Evolutionary conservation across 2,329 filamentous ascomycete species (phyloP).

Genomic region (Exophiala sideris): DNA sequence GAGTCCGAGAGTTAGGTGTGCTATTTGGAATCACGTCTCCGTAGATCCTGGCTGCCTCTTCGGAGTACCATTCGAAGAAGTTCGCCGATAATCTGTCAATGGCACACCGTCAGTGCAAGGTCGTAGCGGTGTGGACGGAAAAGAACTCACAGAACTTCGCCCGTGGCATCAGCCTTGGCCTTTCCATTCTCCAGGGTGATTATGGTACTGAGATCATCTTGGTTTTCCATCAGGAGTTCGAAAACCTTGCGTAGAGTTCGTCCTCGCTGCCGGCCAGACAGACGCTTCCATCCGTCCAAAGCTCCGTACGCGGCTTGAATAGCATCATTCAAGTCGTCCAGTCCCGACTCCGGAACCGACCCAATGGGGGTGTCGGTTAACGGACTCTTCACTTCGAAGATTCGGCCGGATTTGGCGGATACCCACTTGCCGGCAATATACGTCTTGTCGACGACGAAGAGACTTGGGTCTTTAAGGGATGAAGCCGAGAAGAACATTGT

Average conservation of each 20-base stretch:
- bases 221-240: conserved; percentile 61
- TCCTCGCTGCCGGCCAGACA: conserved; percentile 58
- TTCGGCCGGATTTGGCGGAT: conserved; percentile 77
- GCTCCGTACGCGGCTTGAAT: conserved; percentile 78
- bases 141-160: conserved; percentile 42
- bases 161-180: conserved; percentile 48
- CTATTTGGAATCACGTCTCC: conserved; percentile 57
- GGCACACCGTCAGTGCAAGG: not conserved
- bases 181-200: conserved; percentile 61
- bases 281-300: conserved; percentile 57
- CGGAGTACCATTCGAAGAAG: conserved; percentile 53
- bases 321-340: conserved; percentile 71
- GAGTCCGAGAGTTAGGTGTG: conserved; percentile 67
- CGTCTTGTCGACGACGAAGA: conserved; percentile 17
- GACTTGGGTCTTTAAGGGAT: conserved; percentile 13
- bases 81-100: conserved; percentile 31
- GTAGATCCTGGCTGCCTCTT: conserved; percentile 45
- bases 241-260: conserved; percentile 64
- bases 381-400: conserved; percentile 80
- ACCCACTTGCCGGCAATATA: conserved; percentile 58
- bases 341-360: conserved; percentile 75
- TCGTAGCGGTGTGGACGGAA: not conserved
- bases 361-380: conserved; percentile 76
- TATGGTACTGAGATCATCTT: conserved; percentile 54
- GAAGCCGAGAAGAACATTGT: conserved; percentile 11